phyloP scores from a whole-genome alignment of 2,329 filamentous ascomycete genomes.

The Emergomyces pasteurianus region DNA sequence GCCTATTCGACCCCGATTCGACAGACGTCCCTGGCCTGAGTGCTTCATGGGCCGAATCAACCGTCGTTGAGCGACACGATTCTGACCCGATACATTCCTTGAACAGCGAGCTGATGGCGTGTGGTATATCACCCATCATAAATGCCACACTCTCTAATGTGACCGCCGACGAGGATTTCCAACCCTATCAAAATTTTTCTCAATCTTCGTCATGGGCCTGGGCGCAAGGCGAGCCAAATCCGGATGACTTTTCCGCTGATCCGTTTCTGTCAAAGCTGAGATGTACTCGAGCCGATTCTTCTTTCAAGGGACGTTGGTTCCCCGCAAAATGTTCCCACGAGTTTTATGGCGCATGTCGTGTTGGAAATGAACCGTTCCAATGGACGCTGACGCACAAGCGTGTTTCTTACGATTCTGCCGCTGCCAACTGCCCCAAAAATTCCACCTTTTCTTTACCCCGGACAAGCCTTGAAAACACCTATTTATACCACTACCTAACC shows the following conservation, averaged over 20 bases:
- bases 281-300: conserved; percentile 44
- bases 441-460: conserved; percentile 46
- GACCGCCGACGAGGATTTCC: conserved; percentile 38
- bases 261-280: conserved; percentile 29
- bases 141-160: conserved; percentile 43
- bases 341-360: conserved; percentile 46
- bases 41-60: conserved; percentile 41
- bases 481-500: conserved; percentile 38
- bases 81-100: conserved; percentile 22
- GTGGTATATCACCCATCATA: conserved; percentile 49
- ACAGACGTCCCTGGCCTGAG: conserved; percentile 34
- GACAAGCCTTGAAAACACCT: conserved; percentile 51
- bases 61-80: conserved; percentile 17
- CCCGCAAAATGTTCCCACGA: conserved; percentile 43
- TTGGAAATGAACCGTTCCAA: conserved; percentile 40
- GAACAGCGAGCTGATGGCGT: conserved; percentile 36
- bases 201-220: conserved; percentile 48
- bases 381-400: conserved; percentile 41
- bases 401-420: conserved; percentile 34
- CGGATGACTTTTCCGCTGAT: conserved; percentile 14
- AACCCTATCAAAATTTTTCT: conserved; percentile 39
- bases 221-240: conserved; percentile 42
- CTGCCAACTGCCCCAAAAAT: conserved; percentile 36
- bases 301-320: conserved; percentile 44
- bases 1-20: conserved; percentile 38